Base-by-base conservation (phyloP, 2,329 filamentous ascomycete genomes). In the Calonectria pteridis region DNA sequence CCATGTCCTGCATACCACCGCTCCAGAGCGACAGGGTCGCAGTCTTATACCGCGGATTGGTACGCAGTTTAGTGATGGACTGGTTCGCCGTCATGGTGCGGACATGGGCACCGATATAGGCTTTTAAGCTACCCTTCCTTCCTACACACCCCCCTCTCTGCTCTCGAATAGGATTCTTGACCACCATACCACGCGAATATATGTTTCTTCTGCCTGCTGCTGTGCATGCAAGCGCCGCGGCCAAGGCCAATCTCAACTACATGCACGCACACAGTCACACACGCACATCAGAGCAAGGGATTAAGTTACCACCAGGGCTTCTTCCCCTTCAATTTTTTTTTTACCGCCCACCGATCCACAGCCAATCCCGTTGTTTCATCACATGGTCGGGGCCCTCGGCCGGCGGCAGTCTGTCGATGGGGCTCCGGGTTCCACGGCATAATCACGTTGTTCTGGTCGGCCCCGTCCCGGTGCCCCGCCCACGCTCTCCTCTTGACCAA, bases 401-500 rank as follows among this genome's bases (percentile, higher is more conserved):
- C 67, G 37, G 67, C 26, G 23, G 33, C 31, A 72, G 55, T 69
- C 70, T 72, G 35, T 59, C 58, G 70, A 68, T 40, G 67, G 70
- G 71, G 66, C 62, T 66, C 63, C 58, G 20, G 51, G 71, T 73
- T 73, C 66, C 65, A 69, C 65, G 67, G 62, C 65, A 55, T 37
- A 69, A 69, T 69, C 71, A 73, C 66, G 71, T 73, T 73, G 59
- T 73, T 73, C 43, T 67, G 50, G 65, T 62, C 66, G 23, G 71
- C 35, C 66, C 66, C 50, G 53, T 58, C 28, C 59, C 59, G 59
- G 23, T 28, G 55, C 55, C 55, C 55, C 55, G 55, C 55, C 26
- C 31, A 40, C n/a, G 16, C 33, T 16, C 31, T 13, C 10, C 23
- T 43, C 28, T 23, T 46, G 49, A 50, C 40, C 59, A 31, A 28